Conservation (phyloP, 2,329 filamentous ascomycete species). For the Shiraia sp. region DNA sequence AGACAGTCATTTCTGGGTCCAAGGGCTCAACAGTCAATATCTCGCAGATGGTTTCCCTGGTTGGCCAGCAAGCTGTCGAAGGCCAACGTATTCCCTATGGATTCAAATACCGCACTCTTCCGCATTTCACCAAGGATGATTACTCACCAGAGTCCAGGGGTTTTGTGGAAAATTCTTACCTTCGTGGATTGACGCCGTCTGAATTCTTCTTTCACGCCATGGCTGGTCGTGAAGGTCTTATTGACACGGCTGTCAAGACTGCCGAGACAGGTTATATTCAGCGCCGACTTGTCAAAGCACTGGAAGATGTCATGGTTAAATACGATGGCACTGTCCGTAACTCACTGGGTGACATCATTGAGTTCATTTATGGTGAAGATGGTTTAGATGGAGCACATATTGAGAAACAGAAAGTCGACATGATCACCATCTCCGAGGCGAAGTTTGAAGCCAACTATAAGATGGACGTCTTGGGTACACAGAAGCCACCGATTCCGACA, state of each 20-base stretch:
- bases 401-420: slow-evolving; percentile 88
- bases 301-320: slow-evolving; percentile 96
- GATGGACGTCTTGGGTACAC: slow-evolving; percentile 83
- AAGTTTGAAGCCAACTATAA: slow-evolving; percentile 82
- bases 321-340: slow-evolving; percentile 98
- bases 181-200: slow-evolving; percentile 89
- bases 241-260: slow-evolving; percentile 99
- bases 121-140: slow-evolving; percentile 98
- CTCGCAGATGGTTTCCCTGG: slow-evolving; percentile 97
- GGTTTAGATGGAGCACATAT: slow-evolving; percentile 92
- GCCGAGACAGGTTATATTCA: slow-evolving; percentile 99
- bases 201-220: slow-evolving; percentile 99
- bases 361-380: slow-evolving; percentile 97
- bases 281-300: slow-evolving; percentile 93
- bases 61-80: slow-evolving; percentile 97
- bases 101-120: slow-evolving; percentile 96
- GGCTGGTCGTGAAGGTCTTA: slow-evolving; percentile 99
- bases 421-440: slow-evolving; percentile 76
- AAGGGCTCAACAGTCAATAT: slow-evolving; percentile 99
- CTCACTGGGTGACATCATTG: slow-evolving; percentile 92
- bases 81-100: slow-evolving; percentile 98
- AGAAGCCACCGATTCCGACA: slow-evolving; percentile 62
- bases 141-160: slow-evolving; percentile 96
- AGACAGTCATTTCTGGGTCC: slow-evolving; percentile 94
- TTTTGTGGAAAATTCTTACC: slow-evolving; percentile 98